Conservation (phyloP, 2,329 filamentous ascomycete genomes). For the Botrytis deweyae region DNA sequence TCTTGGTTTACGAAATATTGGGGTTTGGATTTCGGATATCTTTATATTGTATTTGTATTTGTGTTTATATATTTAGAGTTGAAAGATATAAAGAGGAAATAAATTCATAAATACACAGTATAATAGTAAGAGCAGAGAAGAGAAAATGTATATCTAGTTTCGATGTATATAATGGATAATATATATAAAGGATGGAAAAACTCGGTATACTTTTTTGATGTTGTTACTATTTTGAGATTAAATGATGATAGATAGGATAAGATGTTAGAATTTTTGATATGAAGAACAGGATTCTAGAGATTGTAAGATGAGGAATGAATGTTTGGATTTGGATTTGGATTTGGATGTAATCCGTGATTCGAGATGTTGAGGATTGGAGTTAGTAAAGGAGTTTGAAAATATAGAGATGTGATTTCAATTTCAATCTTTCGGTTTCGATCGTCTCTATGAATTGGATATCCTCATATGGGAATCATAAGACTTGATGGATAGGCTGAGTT, state of each 20-base stretch:
- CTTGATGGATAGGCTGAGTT: background rate
- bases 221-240: background rate
- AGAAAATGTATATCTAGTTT: rapidly evolving
- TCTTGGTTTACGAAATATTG: background rate
- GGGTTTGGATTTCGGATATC: background rate
- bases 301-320: background rate
- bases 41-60: background rate
- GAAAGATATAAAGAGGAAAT: background rate
- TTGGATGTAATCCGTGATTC: too few relatives aligned
- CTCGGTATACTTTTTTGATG: background rate
- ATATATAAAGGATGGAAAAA: background rate
- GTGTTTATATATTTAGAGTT: rapidly evolving
- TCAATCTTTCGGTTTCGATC: background rate
- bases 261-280: too few relatives aligned
- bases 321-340: too few relatives aligned
- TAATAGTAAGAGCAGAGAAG: background rate
- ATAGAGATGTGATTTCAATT: too few relatives aligned
- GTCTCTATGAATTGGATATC: background rate
- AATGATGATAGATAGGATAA: too few relatives aligned
- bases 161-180: background rate
- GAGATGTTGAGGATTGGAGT: too few relatives aligned
- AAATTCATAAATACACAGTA: background rate
- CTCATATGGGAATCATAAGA: too few relatives aligned
- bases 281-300: background rate
- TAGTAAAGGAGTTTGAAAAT: too few relatives aligned